phyloP scores from a whole-genome alignment of 2,329 filamentous ascomycete species.

The Corinectria fuckeliana region DNA sequence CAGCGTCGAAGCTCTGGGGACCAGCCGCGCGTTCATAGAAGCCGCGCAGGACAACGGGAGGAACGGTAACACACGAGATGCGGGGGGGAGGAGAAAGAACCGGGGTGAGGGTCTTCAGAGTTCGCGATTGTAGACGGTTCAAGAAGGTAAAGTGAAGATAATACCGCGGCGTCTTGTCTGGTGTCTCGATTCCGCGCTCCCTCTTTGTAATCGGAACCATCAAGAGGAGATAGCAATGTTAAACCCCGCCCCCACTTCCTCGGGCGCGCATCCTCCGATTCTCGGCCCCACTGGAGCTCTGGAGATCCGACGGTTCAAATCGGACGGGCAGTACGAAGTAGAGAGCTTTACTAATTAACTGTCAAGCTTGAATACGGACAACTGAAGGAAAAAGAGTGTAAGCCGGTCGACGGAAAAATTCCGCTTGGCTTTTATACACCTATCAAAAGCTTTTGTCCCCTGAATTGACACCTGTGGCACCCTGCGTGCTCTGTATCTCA shows the following conservation, averaged over 20 bases:
- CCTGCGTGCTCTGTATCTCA: neutral
- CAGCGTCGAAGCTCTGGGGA: slow-evolving; percentile 7
- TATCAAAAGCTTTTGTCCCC: neutral
- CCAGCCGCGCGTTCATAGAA: slow-evolving; percentile 26
- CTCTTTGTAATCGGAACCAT: neutral
- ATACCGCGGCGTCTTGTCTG: slow-evolving; percentile 1
- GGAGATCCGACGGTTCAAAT: neutral
- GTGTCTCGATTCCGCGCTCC: neutral
- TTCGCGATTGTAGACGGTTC: slow-evolving; percentile 10
- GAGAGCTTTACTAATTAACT: neutral
- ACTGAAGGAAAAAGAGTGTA: neutral
- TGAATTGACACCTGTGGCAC: neutral
- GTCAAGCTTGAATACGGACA: neutral
- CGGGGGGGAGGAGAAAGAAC: neutral
- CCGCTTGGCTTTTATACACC: neutral
- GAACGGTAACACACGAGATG: neutral
- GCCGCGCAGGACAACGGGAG: neutral
- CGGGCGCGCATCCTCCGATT: slow-evolving; percentile 12
- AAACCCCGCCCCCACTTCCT: slow-evolving; percentile 17
- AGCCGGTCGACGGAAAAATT: neutral
- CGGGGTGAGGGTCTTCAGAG: neutral
- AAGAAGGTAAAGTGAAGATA: neutral
- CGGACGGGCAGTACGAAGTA: neutral
- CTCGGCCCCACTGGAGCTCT: slow-evolving; percentile 16
- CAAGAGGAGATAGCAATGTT: neutral